Conservation (phyloP, 208 protist species). For the Trypanosoma platydactyli region DNA sequence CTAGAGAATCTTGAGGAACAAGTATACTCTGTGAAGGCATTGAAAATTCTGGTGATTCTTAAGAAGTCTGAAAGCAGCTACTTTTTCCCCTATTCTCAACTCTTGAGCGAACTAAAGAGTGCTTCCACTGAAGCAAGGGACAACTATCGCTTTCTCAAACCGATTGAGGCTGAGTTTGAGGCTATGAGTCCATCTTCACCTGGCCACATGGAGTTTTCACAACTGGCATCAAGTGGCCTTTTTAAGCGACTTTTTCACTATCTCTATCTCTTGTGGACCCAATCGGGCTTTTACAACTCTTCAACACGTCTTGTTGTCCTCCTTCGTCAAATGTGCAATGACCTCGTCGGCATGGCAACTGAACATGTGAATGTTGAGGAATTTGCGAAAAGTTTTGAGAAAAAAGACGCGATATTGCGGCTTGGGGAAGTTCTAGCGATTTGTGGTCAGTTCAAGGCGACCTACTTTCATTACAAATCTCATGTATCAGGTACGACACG, state of each 20-base stretch:
- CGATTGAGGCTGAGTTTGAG: constrained; percentile 84
- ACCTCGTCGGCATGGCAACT: constrained; percentile 91
- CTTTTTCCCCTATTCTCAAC: constrained; percentile 82
- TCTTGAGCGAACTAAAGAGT: constrained; percentile 89
- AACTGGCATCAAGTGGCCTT: constrained; percentile 72
- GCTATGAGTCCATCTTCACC: constrained; percentile 58
- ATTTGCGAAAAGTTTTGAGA: constrained; percentile 92
- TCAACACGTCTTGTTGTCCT: constrained; percentile 91
- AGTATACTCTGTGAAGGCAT: constrained; percentile 88
- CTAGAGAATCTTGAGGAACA: constrained; percentile 92
- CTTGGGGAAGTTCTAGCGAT: constrained; percentile 84
- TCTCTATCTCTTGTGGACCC: constrained; percentile 93
- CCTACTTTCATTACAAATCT: constrained; percentile 95
- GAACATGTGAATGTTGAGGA: constrained; percentile 90
- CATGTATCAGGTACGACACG: constrained; percentile 68
- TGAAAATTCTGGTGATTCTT: constrained; percentile 92
- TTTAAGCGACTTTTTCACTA: constrained; percentile 93
- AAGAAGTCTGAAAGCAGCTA: constrained; percentile 91
- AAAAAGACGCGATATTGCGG: constrained; percentile 92
- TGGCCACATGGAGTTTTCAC: constrained; percentile 69
- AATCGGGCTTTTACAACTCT: constrained; percentile 94
- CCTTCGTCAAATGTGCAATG: constrained; percentile 95
- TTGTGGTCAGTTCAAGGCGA: constrained; percentile 92
- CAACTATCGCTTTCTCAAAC: constrained; percentile 93
- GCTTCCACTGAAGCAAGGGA: constrained; percentile 83